Percentiles rank a stretch among this genome's conserved stretches.
Conservation (phyloP, 208 protist genomes). For the Trypanosomatidae sp. region DNA sequence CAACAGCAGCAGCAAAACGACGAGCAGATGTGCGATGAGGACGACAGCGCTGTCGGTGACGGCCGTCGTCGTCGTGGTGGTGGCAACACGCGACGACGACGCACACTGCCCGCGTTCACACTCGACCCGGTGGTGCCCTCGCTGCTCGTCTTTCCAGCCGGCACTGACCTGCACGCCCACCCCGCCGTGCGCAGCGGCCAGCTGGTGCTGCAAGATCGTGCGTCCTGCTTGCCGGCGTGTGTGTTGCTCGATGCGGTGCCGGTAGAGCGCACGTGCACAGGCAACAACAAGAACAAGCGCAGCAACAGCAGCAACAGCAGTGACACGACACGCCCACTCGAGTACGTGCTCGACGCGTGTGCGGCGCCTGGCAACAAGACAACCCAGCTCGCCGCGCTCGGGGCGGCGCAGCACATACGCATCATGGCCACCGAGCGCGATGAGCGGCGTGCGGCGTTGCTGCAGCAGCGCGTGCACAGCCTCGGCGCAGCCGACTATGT, state of each 20-base stretch:
- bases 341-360: conserved; percentile 85
- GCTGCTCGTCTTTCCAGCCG: conserved; percentile 73
- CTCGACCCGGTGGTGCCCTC: conserved; percentile 53
- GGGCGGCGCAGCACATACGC: conserved; percentile 35
- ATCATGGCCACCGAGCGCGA: conserved; percentile 85
- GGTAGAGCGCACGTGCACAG: conserved; percentile 1
- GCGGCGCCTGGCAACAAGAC: conserved; percentile 91
- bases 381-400: conserved; percentile 69
- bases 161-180: conserved; percentile 80
- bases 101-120: conserved; percentile 42
- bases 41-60: neutral
- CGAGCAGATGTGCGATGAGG: neutral
- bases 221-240: conserved; percentile 85
- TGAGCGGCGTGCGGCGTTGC: conserved; percentile 39
- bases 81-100: conserved; percentile 3
- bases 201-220: conserved; percentile 83
- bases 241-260: conserved; percentile 68
- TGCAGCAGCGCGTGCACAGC: conserved; percentile 43
- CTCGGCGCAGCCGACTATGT: conserved; percentile 60
- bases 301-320: neutral
- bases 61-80: neutral
- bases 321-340: conserved; percentile 16
- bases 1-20: neutral
- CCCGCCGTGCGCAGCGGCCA: conserved; percentile 69
- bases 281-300: neutral